phyloP scores from a whole-genome alignment of 768 basidiomycete genomes.

The Suillus discolor region DNA sequence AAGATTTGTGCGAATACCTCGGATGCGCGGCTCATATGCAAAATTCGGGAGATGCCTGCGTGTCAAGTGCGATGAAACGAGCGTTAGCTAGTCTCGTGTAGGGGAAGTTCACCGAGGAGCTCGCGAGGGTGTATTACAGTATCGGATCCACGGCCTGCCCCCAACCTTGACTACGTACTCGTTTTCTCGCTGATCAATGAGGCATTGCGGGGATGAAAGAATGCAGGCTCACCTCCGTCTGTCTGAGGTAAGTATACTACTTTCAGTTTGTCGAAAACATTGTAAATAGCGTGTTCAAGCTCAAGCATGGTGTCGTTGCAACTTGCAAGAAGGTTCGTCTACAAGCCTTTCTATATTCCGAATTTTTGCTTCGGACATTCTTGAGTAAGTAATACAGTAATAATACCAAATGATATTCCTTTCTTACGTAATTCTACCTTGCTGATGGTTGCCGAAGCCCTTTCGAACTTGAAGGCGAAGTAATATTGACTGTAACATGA shows the following conservation, averaged over 20 bases:
- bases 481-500: conserved; percentile 18
- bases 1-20: neutral
- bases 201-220: no score
- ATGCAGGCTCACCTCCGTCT: no score
- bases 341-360: no score
- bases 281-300: no score
- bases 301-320: no score
- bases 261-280: no score
- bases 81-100: neutral
- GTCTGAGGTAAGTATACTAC: no score
- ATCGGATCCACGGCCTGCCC: neutral
- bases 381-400: no score
- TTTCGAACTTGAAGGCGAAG: neutral
- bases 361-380: no score
- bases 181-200: no score
- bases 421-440: neutral
- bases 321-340: no score
- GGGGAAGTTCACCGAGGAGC: neutral
- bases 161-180: neutral
- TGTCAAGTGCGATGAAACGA: neutral
- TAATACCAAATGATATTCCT: no score
- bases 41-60: conserved; percentile 2
- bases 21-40: neutral
- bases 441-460: neutral
- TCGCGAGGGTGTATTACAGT: neutral